Evolutionary conservation across 2,329 filamentous ascomycete genomes (phyloP).

Genomic region (Nemania abortiva): DNA sequence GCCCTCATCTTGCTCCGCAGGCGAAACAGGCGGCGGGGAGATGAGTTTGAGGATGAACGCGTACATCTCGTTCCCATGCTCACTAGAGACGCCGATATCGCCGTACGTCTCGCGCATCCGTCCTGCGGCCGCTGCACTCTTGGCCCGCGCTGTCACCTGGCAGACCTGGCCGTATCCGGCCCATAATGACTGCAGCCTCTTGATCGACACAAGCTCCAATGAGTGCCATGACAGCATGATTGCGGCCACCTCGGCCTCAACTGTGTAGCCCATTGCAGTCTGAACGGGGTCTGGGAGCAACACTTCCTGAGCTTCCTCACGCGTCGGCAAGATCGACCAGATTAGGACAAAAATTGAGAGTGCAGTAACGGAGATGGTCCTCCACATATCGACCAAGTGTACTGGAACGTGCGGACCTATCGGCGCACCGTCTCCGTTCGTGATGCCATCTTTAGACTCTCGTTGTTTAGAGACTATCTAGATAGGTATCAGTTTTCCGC

Average conservation of each 20-base stretch:
- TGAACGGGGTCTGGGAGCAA: background rate
- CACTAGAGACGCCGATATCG: constrained; percentile 24
- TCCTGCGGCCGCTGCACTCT: constrained; percentile 38
- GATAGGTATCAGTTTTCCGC: no score
- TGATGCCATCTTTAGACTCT: background rate
- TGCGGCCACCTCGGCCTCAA: constrained; percentile 53
- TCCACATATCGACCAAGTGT: constrained; percentile 3
- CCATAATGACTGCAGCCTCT: constrained; percentile 60
- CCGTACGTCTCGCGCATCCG: constrained; percentile 35
- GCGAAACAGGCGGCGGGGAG: constrained; percentile 58
- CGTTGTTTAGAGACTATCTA: no score
- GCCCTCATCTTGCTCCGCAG: constrained; percentile 64
- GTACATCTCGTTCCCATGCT: constrained; percentile 45
- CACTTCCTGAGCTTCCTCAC: background rate
- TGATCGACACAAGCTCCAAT: constrained; percentile 56
- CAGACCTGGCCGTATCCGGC: constrained; percentile 69
- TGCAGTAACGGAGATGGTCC: constrained; percentile 12
- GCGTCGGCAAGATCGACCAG: constrained; percentile 15
- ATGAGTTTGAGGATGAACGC: constrained; percentile 71
- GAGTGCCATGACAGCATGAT: constrained; percentile 56
- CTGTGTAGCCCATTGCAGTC: constrained; percentile 30
- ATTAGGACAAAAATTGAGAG: constrained; percentile 5
- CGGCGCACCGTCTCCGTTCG: background rate
- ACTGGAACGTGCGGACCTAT: background rate
- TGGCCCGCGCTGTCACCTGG: constrained; percentile 60